Percentiles rank a stretch among this genome's conserved stretches.
phyloP scores from a whole-genome alignment of 2,329 filamentous ascomycete species.

The Coniochaeta ligniaria region DNA sequence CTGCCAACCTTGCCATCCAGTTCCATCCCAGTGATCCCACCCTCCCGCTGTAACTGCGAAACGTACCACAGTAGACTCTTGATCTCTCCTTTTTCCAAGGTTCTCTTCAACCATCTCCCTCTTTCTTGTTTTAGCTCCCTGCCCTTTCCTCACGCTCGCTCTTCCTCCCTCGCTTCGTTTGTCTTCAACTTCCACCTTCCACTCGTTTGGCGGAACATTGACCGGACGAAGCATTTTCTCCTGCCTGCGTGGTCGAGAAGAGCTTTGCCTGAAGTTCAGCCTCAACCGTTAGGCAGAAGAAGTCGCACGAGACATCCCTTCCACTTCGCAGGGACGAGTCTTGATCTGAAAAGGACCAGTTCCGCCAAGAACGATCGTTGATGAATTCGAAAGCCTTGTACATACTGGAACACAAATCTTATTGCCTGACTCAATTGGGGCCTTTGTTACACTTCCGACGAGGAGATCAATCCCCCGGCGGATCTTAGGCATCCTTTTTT shows the following conservation, averaged over 20 bases:
- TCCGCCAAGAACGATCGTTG: neutral
- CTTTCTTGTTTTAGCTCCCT: neutral
- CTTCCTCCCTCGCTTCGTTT: neutral
- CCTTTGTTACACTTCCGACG: neutral
- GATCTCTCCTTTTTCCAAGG: neutral
- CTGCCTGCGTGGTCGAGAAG: neutral
- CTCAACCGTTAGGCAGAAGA: neutral
- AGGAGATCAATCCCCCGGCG: neutral
- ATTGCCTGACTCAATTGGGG: neutral
- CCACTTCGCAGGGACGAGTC: neutral
- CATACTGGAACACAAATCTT: neutral
- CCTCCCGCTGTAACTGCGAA: neutral
- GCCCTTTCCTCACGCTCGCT: neutral
- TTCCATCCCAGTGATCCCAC: neutral
- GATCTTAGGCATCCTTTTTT: neutral
- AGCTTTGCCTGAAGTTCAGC: neutral
- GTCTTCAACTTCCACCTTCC: neutral
- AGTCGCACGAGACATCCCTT: neutral
- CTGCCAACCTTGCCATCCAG: neutral
- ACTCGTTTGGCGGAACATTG: neutral
- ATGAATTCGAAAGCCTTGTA: neutral
- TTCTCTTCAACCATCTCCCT: neutral
- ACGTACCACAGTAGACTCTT: neutral
- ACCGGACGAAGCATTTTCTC: neutral
- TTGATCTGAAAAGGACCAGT: neutral